Evolutionary conservation across 31 red algal species (phyloP), one percentile per base, ranked within the genome.

Genomic region (Pterothamnion heteromorphum): DNA sequence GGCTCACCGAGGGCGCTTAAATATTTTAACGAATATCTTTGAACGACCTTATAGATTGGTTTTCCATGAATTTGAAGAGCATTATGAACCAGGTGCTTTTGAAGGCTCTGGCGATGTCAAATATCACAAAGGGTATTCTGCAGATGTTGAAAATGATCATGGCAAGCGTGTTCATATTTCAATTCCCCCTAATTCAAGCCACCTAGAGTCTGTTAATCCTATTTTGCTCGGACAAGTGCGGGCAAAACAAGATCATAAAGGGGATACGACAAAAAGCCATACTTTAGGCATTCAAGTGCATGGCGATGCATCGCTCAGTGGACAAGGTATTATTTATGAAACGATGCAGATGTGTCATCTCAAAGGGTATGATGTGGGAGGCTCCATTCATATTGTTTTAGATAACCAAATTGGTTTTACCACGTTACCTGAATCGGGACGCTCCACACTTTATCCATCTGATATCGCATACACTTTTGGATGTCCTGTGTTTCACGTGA

Each of bases 361-460:
- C 74, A 90, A 93, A 31, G 96, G 97, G 88, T 99, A 97, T 87
- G 96, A 95, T 27, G 95, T 92, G 1, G 95, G 96, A 35, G 98
- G 98, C 24, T 97, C 98, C 21, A 72, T 99, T 32, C 98, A 99
- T 80, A 43, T 99, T 9, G 87, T 99, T n/a, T 92, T 99, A n/a
- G 97, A 99, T 94, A 99, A 99, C 80, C 98, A 99, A 92, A 99
- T 99, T 92, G 98, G 98, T 80, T 99, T 99, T 85, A 99, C 98
- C 14, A 99, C 98, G 21, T 93, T 97, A 87, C 98, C 98, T 30
- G 89, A 92, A 28, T 86, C 97, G 74, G 96, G 94, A 30, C 89
- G 98, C 5, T 97, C 96, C 20, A 96, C 96, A 28, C 98, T 96
- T 21, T 99, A 99, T 86, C 95, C 96, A 23, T 97, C 98, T 20